These are phyloP conservation scores for Durusdinium trenchii DNA, from an alignment of 73 alveolate genomes.

Conservation along the genomic window DNA sequence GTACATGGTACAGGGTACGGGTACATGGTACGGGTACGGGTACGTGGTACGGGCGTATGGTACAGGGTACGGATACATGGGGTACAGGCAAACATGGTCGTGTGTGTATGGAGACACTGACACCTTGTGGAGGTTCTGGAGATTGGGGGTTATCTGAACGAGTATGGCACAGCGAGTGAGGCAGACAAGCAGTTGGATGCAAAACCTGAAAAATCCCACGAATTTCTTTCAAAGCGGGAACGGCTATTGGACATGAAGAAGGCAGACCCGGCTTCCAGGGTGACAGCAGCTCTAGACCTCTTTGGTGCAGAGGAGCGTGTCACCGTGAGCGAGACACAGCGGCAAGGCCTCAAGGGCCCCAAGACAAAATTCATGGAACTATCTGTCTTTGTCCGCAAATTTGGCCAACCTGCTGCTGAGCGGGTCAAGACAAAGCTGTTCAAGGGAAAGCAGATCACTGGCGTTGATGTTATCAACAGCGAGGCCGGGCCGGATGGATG, in stretches of 20 bases:
- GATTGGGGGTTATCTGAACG: not conserved
- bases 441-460: not conserved
- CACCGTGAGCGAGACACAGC: not conserved
- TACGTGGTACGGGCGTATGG: not conserved
- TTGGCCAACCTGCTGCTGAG: not conserved
- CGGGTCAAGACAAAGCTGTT: not conserved
- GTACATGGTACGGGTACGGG: not conserved
- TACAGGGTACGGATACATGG: not conserved
- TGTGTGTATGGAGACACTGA: not conserved
- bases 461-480: not conserved
- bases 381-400: not conserved
- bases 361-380: conserved; percentile 10
- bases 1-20: not conserved
- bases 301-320: not conserved
- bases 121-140: conserved; percentile 5
- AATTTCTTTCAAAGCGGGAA: not conserved
- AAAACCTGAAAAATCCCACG: not conserved
- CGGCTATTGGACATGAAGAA: not conserved
- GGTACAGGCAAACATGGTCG: too few species aligned
- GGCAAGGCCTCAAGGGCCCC: not conserved
- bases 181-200: conserved; percentile 15
- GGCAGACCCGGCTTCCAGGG: not conserved
- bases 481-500: too few species aligned
- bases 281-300: not conserved
- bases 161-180: not conserved